These are phyloP conservation scores for Falciphora oryzae DNA, from an alignment of 2,329 filamentous ascomycete species.

Conservation along the genomic window DNA sequence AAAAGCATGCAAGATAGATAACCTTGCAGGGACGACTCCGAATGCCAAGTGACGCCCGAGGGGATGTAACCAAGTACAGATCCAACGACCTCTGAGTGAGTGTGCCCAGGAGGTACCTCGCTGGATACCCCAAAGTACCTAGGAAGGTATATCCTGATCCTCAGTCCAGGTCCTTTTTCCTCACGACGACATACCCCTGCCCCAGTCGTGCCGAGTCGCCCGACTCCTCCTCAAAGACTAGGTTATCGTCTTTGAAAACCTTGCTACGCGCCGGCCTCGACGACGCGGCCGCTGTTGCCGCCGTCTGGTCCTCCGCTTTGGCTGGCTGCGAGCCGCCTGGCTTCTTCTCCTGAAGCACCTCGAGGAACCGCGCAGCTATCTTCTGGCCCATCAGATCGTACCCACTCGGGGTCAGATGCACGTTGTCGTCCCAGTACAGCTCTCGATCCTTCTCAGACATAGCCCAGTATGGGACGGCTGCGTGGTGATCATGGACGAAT, in stretches of 20 bases:
- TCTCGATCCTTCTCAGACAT: conserved; percentile 40
- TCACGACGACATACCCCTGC: conserved; percentile 49
- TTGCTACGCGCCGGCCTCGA: conserved; percentile 13
- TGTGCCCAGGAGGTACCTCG: too few species aligned
- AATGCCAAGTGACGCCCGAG: too few species aligned
- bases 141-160: not conserved
- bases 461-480: conserved; percentile 46
- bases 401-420: conserved; percentile 53
- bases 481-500: conserved; percentile 29
- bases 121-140: too few species aligned
- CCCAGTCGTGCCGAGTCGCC: conserved; percentile 40
- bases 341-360: conserved; percentile 34
- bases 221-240: conserved; percentile 43
- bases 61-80: too few species aligned
- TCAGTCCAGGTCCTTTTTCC: conserved; percentile 46
- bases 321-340: not conserved
- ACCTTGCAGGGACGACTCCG: too few species aligned
- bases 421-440: conserved; percentile 54
- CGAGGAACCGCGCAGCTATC: conserved; percentile 47
- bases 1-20: too few species aligned
- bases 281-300: not conserved
- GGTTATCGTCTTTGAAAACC: conserved; percentile 32
- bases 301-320: conserved; percentile 7
- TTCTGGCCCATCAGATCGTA: conserved; percentile 58
- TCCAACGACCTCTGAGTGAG: too few species aligned